Base-by-base conservation (phyloP, 768 basidiomycete genomes). In the Hygrophoropsis aurantiaca region DNA sequence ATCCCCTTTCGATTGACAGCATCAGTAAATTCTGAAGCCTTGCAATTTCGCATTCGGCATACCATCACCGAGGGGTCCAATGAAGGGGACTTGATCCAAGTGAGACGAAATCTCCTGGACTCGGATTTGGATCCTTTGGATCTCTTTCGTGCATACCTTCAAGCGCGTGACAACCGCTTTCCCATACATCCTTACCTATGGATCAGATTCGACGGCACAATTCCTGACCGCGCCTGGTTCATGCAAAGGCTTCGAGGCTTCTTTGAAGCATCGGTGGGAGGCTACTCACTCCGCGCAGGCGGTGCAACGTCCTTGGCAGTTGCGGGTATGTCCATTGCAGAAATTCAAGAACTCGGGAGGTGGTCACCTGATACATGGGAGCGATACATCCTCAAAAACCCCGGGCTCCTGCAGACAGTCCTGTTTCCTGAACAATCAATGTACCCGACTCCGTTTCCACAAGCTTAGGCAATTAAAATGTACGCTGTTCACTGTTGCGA, bases 341-440 rank as follows among this genome's bases (percentile, higher is more conserved):
- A 55, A 19, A 75, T 77, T 35, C 72, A 71, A 45, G 66, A 61
- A 0, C 46, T 58, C 0, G 72, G 74, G 0, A 56, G 71, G 1
- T 77, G 75, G 74, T 47, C 68, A 0, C 72, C 70, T 0, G 56
- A 63, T 1, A 50, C 69, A 0, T 75, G 60, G 46, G 52, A 60
- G 25, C 54, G 62, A 20, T 75, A 77, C 52, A 68, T 76, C 16
- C 59, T 70, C 3, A 65, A 73, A 43, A 53, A 74, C 41, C 71
- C 71, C 18, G 58, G 57, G 1, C 20, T 74, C 3, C 46, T 73
- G 0, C 62, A 61, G 19, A 54, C 58, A 5, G 54, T 65, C 37
- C 38, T 58, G 19, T 55, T 45, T 25, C 43, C 40, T 26, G 49
- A 44, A 5, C 44, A 16, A 9, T 26, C 43, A 1, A 21, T 41